Percentiles rank a stretch among this genome's conserved stretches.
These are phyloP conservation scores for Polytrichum formosum DNA, from an alignment of 225 moss, liverwort and hornwort species.

Conservation along the genomic window DNA sequence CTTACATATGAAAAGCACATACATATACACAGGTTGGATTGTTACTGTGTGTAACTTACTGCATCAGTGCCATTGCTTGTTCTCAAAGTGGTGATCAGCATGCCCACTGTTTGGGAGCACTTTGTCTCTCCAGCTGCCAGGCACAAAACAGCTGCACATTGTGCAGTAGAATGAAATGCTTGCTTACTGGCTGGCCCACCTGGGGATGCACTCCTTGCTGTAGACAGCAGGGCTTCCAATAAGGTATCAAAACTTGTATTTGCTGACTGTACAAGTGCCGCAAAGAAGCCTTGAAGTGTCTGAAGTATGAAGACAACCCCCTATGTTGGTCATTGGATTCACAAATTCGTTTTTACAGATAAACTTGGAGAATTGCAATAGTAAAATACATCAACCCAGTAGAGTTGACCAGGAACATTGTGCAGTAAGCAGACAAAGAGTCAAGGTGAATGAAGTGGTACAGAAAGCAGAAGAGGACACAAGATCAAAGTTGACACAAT, in stretches of 20 bases:
- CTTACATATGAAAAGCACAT: too few relatives aligned
- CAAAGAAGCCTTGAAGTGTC: slow-evolving; percentile 98
- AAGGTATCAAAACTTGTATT: slow-evolving; percentile 96
- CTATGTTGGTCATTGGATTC: slow-evolving; percentile 10
- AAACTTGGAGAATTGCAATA: too few relatives aligned
- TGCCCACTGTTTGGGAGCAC: slow-evolving; percentile 95
- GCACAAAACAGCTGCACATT: slow-evolving; percentile 96
- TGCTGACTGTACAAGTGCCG: slow-evolving; percentile 90
- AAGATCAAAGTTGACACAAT: too few relatives aligned
- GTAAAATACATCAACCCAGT: too few relatives aligned
- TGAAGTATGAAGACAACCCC: slow-evolving; percentile 27
- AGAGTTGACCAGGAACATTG: too few relatives aligned
- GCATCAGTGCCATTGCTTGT: slow-evolving; percentile 84
- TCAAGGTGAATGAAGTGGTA: too few relatives aligned
- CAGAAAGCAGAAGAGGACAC: too few relatives aligned
- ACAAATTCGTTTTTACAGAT: too few relatives aligned
- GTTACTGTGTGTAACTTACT: slow-evolving; percentile 36
- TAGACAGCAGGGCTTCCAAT: slow-evolving; percentile 91
- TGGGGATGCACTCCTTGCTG: slow-evolving; percentile 82
- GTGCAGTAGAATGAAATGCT: slow-evolving; percentile 97
- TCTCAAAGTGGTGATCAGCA: slow-evolving; percentile 77
- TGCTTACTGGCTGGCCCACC: slow-evolving; percentile 99
- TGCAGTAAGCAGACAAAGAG: too few relatives aligned
- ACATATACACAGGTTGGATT: too few relatives aligned
- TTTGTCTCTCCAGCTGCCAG: slow-evolving; percentile 94